phyloP scores from a whole-genome alignment of 2,329 filamentous ascomycete species.

The Pseudomassariella vexata region DNA sequence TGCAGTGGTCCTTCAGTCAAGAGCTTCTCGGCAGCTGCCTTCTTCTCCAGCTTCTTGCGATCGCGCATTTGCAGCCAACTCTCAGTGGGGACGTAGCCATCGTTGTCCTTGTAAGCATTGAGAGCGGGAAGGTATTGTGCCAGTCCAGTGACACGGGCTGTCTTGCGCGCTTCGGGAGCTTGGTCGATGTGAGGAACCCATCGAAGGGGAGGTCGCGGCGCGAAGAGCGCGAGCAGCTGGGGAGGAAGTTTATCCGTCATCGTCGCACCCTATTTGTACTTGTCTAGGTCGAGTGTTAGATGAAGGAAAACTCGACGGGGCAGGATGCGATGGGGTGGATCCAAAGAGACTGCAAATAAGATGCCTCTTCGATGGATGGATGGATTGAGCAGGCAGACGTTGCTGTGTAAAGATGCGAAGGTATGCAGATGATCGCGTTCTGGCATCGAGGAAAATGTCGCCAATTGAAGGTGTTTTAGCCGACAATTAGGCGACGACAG shows the following conservation, averaged over 20 bases:
- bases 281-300: too few species aligned
- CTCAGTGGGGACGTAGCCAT: conserved; percentile 76
- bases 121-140: conserved; percentile 70
- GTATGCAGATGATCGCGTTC: too few species aligned
- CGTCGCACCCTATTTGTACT: too few species aligned
- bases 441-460: too few species aligned
- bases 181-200: conserved; percentile 81
- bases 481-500: too few species aligned
- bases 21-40: conserved; percentile 58
- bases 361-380: too few species aligned
- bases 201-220: conserved; percentile 84
- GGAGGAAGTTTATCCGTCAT: conserved; percentile 98
- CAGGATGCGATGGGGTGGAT: too few species aligned
- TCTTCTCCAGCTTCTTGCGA: conserved; percentile 76
- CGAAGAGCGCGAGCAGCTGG: conserved; percentile 89
- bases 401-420: too few species aligned
- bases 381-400: too few species aligned
- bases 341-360: too few species aligned
- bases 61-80: conserved; percentile 89
- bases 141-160: conserved; percentile 66
- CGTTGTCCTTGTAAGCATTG: conserved; percentile 70
- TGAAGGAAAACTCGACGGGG: too few species aligned
- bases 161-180: conserved; percentile 76
- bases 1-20: conserved; percentile 57
- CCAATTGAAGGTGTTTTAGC: too few species aligned